Base-by-base conservation (phyloP, 768 basidiomycete genomes). In the Tricholoma matsutake region DNA sequence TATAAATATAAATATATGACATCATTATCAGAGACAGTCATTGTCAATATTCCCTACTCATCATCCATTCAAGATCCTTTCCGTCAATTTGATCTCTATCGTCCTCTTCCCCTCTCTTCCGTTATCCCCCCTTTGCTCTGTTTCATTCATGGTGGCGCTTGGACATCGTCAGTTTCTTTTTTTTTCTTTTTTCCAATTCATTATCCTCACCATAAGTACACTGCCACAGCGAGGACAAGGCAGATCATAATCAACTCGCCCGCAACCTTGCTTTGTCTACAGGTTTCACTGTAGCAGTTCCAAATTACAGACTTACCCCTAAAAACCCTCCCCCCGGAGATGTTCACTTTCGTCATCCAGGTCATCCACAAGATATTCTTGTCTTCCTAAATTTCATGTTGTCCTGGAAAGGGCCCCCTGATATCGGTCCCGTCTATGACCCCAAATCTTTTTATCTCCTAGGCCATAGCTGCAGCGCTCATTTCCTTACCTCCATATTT, bases 61-160 rank as follows among this genome's bases (percentile, higher is more conserved):
- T 61, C 56, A n/a, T 22, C 65, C 37, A 61, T 41, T 18, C 61
- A 61, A 22, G 75, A 80, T 66, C 54, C 68, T 8, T 71, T 71
- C 47, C 82, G 81, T 49, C 71, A 75, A 25, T 87, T 90, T 63
- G 89, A 92, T 68, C 56, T 86, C 1, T 83, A 85, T 74, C 54
- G 78, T 32, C 76, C 81, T 16, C 25, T 8, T 51, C 25, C 35
- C 52, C 34, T 59, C 60, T 49, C 25, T 4, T 22, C 45, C 1
- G 2, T 8, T 1, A n/a, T 8, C 9, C 28, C 51, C 14, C 65
- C 68, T 1, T 78, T 81, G n/a, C 71, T 92, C 45, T 68, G 92
- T 39, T 93, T 92, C 67, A 75, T 93, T 29, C 92, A 92, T 65
- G 92, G 92, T 31, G 92, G 92, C 34, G 92, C 92, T 22, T 94